Evolutionary conservation across 2,329 filamentous ascomycete genomes (phyloP).

Genomic region (Fusarium buxicola): DNA sequence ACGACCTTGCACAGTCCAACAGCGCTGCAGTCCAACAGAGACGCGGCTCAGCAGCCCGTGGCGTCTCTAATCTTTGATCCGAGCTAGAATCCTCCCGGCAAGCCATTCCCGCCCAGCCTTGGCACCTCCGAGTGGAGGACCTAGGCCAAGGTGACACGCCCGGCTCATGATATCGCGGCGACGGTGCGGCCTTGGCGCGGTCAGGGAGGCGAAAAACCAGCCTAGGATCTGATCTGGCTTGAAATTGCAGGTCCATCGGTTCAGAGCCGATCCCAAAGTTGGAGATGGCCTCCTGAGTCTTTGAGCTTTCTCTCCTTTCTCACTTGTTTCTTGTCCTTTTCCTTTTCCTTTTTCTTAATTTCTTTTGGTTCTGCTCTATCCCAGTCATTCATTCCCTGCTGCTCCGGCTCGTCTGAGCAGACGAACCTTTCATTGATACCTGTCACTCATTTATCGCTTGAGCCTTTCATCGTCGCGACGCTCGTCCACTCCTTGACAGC

Average conservation of each 20-base stretch:
- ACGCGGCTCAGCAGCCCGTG: constrained; percentile 1
- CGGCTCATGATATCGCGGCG: neutral
- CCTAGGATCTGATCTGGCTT: constrained; percentile 13
- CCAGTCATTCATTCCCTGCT: too few relatives aligned
- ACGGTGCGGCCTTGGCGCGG: neutral
- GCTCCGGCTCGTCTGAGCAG: constrained; percentile 1
- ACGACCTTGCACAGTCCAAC: neutral
- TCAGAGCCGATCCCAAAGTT: constrained; percentile 23
- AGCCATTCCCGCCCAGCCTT: constrained; percentile 36
- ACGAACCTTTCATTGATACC: constrained; percentile 10
- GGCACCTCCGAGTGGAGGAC: constrained; percentile 26
- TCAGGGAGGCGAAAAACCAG: neutral
- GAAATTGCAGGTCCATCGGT: constrained; percentile 24
- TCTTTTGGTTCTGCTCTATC: constrained; percentile 9
- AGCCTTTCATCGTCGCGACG: constrained; percentile 34
- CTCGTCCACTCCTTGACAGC: constrained; percentile 38
- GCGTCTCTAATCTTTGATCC: neutral
- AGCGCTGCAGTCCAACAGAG: constrained; percentile 1
- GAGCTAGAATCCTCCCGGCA: constrained; percentile 11
- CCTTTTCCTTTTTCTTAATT: constrained; percentile 3
- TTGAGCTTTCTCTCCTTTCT: constrained; percentile 24
- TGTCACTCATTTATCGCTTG: constrained; percentile 7
- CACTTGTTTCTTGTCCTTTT: constrained; percentile 4
- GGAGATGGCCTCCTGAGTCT: constrained; percentile 43
- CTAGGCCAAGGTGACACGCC: constrained; percentile 16